Conservation (phyloP, 2,329 filamentous ascomycete genomes). For the Cercospora berteroae region DNA sequence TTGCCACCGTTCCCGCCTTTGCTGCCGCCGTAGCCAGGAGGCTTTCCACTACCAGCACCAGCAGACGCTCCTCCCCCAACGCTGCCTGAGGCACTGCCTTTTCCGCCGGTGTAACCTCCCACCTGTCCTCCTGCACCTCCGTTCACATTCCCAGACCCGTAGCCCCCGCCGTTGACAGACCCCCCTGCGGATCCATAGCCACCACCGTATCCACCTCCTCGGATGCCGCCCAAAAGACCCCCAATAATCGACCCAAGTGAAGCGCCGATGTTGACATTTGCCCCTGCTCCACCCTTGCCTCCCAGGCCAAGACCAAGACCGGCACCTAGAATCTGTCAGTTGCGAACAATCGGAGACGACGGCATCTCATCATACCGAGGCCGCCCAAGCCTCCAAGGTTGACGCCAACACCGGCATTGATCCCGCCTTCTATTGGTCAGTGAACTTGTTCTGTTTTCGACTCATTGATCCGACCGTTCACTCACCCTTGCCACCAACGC, state of each 20-base stretch:
- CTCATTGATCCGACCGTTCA: background rate
- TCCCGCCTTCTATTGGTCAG: background rate
- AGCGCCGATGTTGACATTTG: background rate
- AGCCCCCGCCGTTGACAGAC: no score
- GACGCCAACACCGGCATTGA: background rate
- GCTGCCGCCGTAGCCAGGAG: background rate
- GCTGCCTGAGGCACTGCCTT: no score
- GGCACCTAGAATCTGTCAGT: background rate
- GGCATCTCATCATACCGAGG: background rate
- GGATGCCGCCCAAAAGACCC: background rate
- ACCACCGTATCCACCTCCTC: background rate
- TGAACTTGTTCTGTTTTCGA: background rate
- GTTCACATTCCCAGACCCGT: background rate
- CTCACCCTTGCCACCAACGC: background rate
- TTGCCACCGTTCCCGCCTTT: background rate
- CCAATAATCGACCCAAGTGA: background rate
- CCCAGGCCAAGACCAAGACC: background rate
- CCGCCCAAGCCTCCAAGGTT: background rate
- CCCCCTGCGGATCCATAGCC: background rate
- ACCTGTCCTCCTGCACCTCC: background rate
- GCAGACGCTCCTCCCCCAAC: background rate
- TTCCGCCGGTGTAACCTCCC: no score
- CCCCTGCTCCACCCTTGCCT: background rate
- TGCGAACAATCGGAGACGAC: background rate
- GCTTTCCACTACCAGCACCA: background rate